Base-by-base conservation (phyloP, 2,329 filamentous ascomycete genomes). In the Blastomyces percursus region DNA sequence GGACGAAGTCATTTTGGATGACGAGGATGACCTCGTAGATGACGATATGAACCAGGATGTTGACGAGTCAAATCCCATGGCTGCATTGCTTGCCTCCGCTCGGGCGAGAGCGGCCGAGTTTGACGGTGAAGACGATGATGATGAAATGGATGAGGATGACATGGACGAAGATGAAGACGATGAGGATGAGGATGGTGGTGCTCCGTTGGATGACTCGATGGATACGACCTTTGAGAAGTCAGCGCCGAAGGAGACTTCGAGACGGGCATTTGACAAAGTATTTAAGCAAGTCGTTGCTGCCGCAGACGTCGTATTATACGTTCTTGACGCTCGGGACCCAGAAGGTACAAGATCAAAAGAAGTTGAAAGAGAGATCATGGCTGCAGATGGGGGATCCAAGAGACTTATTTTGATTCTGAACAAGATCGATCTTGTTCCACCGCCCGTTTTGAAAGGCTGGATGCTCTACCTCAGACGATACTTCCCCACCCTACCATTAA, bases 221-320 rank as follows among this genome's bases (percentile, higher is more conserved):
- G 57, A 59, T 59, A 50, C 30, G 4, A 81, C 82, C 7, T 82
- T 83, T 2, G 69, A 74, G 46, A 67, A 70, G 9, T 50, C 63
- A 14, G 61, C 67, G 16, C 67, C 69, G 27, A 76, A 76, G 70
- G 86, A 88, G 65, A 83, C 81, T 56, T 96, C 92, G 60, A 85
- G 91, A 71, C 90, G 87, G 76, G 90, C 91, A 61, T 96, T 93
- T 76, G 91, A 96, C 82, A 96, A 96, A 80, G 86, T 95, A 69
- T 96, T 96, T 82, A 96, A 96, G 80, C 84, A 90, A 72, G 91
- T 96, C 19, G 86, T 96, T 42, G 90, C 95, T 65, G 84, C 89
- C 66, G 89, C 92, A 59, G 92, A 96, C 73, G 91, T 96, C 35
- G 83, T 96, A 44, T 84, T 96, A 60, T 96, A 96, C 76, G 91